Percentiles rank a stretch among this genome's conserved stretches.
Evolutionary conservation across 2,329 filamentous ascomycete species (phyloP).

Genomic region (Trichocomaceae sp.): DNA sequence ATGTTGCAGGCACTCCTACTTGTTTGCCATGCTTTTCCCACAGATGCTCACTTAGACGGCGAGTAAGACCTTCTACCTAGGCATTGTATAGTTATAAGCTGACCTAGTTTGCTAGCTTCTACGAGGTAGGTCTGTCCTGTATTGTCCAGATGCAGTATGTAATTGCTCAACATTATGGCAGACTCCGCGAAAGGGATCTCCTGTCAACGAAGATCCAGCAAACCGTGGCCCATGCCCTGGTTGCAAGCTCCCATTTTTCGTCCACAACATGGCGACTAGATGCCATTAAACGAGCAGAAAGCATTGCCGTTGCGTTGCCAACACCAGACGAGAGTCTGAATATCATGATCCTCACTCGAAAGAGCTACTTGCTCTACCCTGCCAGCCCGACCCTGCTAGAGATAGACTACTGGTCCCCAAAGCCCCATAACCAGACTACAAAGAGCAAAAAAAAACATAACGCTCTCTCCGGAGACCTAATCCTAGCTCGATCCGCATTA

Average conservation of each 20-base stretch:
- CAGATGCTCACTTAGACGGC: conserved; percentile 1
- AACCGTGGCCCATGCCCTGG: background rate
- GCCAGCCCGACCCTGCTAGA: background rate
- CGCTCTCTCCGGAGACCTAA: conserved; percentile 2
- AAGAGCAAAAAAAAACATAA: background rate
- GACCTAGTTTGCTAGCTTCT: conserved; percentile 1
- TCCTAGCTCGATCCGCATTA: background rate
- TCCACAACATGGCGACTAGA: background rate
- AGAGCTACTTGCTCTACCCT: background rate
- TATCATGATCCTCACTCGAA: background rate
- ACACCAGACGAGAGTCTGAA: conserved; percentile 2
- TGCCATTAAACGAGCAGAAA: conserved; percentile 2
- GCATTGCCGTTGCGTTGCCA: background rate
- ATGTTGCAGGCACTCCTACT: conserved; percentile 8
- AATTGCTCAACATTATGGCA: conserved; percentile 1
- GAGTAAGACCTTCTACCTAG: conserved; percentile 1
- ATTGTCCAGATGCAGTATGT: conserved; percentile 3
- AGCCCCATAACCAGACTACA: background rate
- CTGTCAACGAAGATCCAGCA: background rate
- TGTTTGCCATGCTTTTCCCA: conserved; percentile 10
- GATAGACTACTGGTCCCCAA: background rate
- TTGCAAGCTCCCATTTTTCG: conserved; percentile 1
- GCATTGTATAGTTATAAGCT: background rate
- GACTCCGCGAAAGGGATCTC: background rate
- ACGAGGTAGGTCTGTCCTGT: background rate